Base-by-base conservation (phyloP, 2,329 filamentous ascomycete genomes). In the Trichoderma guizhouense region DNA sequence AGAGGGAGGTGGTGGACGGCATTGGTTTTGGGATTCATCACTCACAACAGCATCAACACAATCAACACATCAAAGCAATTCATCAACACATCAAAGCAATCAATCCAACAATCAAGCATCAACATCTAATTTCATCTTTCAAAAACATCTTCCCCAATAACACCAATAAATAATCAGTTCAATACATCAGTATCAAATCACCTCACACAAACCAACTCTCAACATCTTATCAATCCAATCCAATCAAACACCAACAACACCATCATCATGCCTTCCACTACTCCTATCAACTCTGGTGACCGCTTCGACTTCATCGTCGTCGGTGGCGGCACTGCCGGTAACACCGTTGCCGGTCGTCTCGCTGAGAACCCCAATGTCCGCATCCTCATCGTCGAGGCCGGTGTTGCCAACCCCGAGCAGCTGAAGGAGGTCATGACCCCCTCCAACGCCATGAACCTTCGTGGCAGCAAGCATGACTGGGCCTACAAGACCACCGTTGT, bases 401-500 rank as follows among this genome's bases (percentile, higher is more conserved):
- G 85, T 12, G 79, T 81, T 26, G 81, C 81, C 72, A 86, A 88
- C 75, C 82, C 87, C 0, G 78, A 82, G 7, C 81, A 86, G 7
- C 79, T 87, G 57, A 83, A 85, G 24, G 83, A 86, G 60, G 86
- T 89, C 75, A 85, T 81, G 5, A 89, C 86, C 5, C 88, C 87
- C 1, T 82, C 85, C 1, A 79, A 80, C 9, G 87, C 86, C 43
- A 85, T 90, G 75, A 82, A 85, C 4, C 83, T 90, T 0, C 85
- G 88, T 18, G 84, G 83, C 47, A 86, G 85, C 76, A 79, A 88
- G 75, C 84, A 89, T 73, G 88, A 90, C 78, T 90, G 87, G 87
- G 81, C 81, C 0, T 91, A 89, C 79, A 90, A 90, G 81, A 87
- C 87, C 2, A 89, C 87, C 34, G 85, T 91, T 80, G 84, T 90